phyloP scores from a whole-genome alignment of 2,329 filamentous ascomycete genomes.

The Talaromyces islandicus region DNA sequence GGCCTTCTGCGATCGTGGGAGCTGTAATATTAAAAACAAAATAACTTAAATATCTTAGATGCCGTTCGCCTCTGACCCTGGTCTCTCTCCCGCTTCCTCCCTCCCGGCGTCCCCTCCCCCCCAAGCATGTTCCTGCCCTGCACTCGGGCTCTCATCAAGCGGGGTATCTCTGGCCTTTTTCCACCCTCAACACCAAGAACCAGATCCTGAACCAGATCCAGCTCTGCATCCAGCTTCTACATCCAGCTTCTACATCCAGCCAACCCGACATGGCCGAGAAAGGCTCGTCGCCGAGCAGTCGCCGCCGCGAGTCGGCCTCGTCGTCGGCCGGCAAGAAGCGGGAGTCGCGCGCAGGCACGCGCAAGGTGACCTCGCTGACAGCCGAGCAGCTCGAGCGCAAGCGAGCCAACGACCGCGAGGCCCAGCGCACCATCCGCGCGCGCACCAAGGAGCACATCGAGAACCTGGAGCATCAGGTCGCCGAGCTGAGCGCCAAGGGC shows the following conservation, averaged over 20 bases:
- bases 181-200: not conserved
- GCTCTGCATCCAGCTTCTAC: too few species aligned
- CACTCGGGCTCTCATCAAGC: not conserved
- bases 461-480: constrained; percentile 49
- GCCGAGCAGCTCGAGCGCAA: constrained; percentile 55
- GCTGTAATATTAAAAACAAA: not conserved
- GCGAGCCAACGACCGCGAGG: constrained; percentile 55
- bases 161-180: not conserved
- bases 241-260: too few species aligned
- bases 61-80: not conserved
- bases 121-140: not conserved
- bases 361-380: constrained; percentile 53
- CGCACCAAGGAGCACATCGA: constrained; percentile 56
- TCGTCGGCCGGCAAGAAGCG: constrained; percentile 20
- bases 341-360: constrained; percentile 49
- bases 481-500: constrained; percentile 44
- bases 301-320: not conserved
- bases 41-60: not conserved
- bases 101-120: not conserved
- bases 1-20: not conserved
- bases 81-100: not conserved
- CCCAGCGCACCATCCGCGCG: constrained; percentile 54
- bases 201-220: not conserved
- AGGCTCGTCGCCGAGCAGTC: not conserved
- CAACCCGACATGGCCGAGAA: not conserved